These are phyloP conservation scores for Nothophaeocryptopus gaeumannii DNA, from an alignment of 2,329 filamentous ascomycete species.

Conservation along the genomic window DNA sequence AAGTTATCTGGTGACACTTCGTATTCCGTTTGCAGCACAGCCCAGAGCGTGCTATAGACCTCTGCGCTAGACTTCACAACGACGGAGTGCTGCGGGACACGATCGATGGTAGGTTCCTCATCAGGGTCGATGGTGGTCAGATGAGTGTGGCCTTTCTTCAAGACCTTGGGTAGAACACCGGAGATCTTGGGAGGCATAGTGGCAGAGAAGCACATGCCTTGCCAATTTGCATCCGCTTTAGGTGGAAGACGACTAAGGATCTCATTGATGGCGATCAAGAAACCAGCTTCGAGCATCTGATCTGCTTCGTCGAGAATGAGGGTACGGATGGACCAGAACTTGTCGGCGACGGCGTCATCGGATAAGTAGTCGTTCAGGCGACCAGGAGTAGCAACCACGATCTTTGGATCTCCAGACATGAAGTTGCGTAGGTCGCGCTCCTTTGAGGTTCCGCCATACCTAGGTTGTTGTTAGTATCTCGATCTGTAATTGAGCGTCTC, in stretches of 20 bases:
- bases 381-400: slow-evolving; percentile 84
- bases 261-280: slow-evolving; percentile 52
- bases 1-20: slow-evolving; percentile 38
- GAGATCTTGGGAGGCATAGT: slow-evolving; percentile 46
- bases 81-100: slow-evolving; percentile 50
- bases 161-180: slow-evolving; percentile 45
- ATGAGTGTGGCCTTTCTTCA: slow-evolving; percentile 42
- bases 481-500: no score
- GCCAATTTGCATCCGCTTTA: slow-evolving; percentile 47
- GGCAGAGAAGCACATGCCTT: slow-evolving; percentile 51
- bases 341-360: slow-evolving; percentile 54
- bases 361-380: slow-evolving; percentile 80
- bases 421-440: slow-evolving; percentile 77
- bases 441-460: slow-evolving; percentile 68
- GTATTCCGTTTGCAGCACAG: slow-evolving; percentile 46
- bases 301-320: slow-evolving; percentile 71
- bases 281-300: slow-evolving; percentile 66
- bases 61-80: slow-evolving; percentile 39
- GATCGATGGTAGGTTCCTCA: slow-evolving; percentile 47
- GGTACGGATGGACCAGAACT: slow-evolving; percentile 45
- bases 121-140: slow-evolving; percentile 46
- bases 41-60: slow-evolving; percentile 46
- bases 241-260: slow-evolving; percentile 52
- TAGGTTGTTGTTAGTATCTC: no score
- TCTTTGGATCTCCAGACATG: slow-evolving; percentile 71